Conservation (phyloP, 768 basidiomycete species). For the Trametes punicea region DNA sequence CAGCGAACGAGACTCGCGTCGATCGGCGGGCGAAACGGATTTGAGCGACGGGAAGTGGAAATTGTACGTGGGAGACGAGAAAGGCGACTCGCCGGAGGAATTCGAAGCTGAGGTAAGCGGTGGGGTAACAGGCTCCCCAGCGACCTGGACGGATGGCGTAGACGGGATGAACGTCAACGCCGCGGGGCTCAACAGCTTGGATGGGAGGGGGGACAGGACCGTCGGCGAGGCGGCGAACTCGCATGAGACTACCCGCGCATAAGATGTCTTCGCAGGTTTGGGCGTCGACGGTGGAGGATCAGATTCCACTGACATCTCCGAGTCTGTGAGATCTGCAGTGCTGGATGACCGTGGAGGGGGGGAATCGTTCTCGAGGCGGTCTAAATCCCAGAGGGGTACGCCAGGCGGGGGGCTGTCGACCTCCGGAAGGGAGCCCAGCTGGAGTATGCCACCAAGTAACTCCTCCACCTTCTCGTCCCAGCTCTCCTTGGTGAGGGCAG, state of each 20-base stretch:
- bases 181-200: conserved; percentile 28
- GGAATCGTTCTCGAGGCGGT: conserved; percentile 16
- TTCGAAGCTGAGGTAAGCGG: conserved; percentile 18
- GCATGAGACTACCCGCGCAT: conserved; percentile 36
- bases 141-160: neutral
- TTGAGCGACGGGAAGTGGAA: conserved; percentile 51
- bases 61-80: conserved; percentile 29
- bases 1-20: conserved; percentile 27
- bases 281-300: conserved; percentile 51
- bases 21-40: conserved; percentile 28
- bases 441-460: conserved; percentile 33
- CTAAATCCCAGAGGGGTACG: conserved; percentile 24
- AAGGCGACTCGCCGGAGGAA: conserved; percentile 17
- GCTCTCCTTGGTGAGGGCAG: conserved; percentile 30
- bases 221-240: conserved; percentile 18
- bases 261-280: conserved; percentile 35
- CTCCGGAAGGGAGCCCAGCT: conserved; percentile 11
- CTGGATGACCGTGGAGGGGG: conserved; percentile 10
- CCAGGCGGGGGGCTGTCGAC: conserved; percentile 17
- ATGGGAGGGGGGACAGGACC: conserved; percentile 22
- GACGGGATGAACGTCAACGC: conserved; percentile 28
- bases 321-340: conserved; percentile 36
- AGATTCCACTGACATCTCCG: conserved; percentile 40
- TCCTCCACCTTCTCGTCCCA: conserved; percentile 44
- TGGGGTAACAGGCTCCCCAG: conserved; percentile 16